These are phyloP conservation scores for Castanea sativa DNA, from an alignment of 306 rosid genomes.

Conservation along the genomic window DNA sequence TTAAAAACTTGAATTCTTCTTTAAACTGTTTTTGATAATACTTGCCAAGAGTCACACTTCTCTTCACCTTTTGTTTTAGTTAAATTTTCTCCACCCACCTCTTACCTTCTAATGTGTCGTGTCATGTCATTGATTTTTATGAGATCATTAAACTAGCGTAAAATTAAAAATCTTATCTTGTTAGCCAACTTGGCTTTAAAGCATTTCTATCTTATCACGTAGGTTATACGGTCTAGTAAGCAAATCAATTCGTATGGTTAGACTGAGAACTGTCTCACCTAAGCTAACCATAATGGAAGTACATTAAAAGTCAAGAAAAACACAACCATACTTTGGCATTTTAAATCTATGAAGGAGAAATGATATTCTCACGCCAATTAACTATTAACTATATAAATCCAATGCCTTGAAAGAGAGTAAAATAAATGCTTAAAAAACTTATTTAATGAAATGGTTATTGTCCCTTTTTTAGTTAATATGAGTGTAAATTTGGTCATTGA, in stretches of 20 bases:
- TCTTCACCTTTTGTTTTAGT: background rate
- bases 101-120: background rate
- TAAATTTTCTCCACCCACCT: background rate
- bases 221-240: constrained; percentile 19
- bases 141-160: no score
- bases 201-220: constrained; percentile 21
- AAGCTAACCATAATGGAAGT: background rate
- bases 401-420: no score
- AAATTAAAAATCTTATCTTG: constrained; percentile 8
- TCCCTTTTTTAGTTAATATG: no score
- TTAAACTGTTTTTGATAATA: background rate
- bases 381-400: no score
- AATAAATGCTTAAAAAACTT: no score
- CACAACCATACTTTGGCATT: background rate
- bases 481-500: no score
- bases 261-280: background rate
- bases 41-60: background rate
- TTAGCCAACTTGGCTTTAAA: constrained; percentile 29
- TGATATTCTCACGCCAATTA: no score
- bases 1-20: background rate
- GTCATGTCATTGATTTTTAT: background rate
- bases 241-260: constrained; percentile 9
- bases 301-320: constrained; percentile 20
- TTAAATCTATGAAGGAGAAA: background rate
- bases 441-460: no score